Evolutionary conservation across 352 stramenopile species (phyloP).

Genomic region (Blastocystis sp.): DNA sequence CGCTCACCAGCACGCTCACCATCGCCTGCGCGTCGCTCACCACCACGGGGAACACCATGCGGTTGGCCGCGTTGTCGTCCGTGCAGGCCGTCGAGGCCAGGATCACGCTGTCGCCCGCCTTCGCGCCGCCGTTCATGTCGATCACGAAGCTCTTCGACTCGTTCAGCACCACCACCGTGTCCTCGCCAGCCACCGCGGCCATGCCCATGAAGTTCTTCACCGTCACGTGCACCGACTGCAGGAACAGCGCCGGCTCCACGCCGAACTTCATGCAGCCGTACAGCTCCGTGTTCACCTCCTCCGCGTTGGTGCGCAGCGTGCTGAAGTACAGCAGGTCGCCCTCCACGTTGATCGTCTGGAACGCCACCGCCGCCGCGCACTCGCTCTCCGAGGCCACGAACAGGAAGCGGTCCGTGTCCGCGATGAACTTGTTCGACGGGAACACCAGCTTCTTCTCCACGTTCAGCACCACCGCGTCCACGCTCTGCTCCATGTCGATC

Average conservation of each 20-base stretch:
- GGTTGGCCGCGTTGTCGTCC: constrained; percentile 47
- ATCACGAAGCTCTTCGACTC: constrained; percentile 48
- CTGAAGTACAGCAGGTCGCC: constrained; percentile 43
- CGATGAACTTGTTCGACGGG: constrained; percentile 27
- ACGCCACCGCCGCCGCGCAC: constrained; percentile 6
- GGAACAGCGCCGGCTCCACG: constrained; percentile 26
- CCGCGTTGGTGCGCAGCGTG: constrained; percentile 3
- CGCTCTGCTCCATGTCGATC: constrained; percentile 49
- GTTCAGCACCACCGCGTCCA: constrained; percentile 49
- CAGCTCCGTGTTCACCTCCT: constrained; percentile 15
- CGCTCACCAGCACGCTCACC: constrained; percentile 2
- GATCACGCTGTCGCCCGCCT: constrained; percentile 36
- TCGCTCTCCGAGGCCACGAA: constrained; percentile 10
- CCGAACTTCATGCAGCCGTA: constrained; percentile 67
- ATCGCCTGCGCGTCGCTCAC: neutral
- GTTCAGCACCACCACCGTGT: constrained; percentile 40
- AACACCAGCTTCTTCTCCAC: constrained; percentile 73
- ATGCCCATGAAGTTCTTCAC: constrained; percentile 67
- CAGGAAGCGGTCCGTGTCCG: constrained; percentile 40
- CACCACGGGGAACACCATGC: constrained; percentile 57
- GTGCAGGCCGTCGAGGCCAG: constrained; percentile 16
- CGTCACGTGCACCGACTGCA: neutral
- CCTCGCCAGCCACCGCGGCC: constrained; percentile 4
- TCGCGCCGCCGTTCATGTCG: constrained; percentile 13
- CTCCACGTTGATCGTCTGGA: constrained; percentile 17